Evolutionary conservation across 768 basidiomycete genomes (phyloP).

Genomic region (Trametes punicea): DNA sequence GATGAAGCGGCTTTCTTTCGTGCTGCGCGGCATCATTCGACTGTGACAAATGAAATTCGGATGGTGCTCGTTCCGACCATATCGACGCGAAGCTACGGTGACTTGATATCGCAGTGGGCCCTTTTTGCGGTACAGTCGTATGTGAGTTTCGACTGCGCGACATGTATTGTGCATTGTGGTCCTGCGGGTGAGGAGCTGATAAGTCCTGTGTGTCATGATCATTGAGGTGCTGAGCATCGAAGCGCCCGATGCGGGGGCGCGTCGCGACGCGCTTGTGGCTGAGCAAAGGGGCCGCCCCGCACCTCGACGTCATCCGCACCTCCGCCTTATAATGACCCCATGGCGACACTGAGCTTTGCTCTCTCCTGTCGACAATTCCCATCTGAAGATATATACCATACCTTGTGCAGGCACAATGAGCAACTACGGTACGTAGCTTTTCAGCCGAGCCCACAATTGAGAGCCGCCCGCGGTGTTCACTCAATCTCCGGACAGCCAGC

Average conservation of each 20-base stretch:
- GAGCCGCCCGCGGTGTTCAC: not conserved
- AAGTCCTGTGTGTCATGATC: too few relatives aligned
- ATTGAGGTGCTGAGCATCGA: too few relatives aligned
- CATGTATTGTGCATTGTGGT: too few relatives aligned
- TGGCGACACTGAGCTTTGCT: not conserved
- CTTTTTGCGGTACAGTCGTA: too few relatives aligned
- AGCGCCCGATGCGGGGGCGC: not conserved
- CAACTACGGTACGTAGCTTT: constrained; percentile 1
- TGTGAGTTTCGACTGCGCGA: too few relatives aligned
- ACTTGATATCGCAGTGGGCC: too few relatives aligned
- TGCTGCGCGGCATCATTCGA: too few relatives aligned
- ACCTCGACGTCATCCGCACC: constrained; percentile 4
- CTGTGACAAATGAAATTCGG: too few relatives aligned
- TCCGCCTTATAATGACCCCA: not conserved
- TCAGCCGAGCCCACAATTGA: not conserved
- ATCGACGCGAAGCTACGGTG: too few relatives aligned
- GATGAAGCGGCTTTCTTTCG: too few relatives aligned
- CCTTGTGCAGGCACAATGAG: not conserved
- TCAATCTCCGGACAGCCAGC: not conserved
- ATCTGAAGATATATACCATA: not conserved
- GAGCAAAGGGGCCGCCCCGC: not conserved
- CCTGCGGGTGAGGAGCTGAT: too few relatives aligned
- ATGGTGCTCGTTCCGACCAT: too few relatives aligned
- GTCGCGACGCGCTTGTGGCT: not conserved
- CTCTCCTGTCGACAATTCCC: not conserved